Conservation (phyloP, 306 rosid genomes). For the Fagus sylvatica region DNA sequence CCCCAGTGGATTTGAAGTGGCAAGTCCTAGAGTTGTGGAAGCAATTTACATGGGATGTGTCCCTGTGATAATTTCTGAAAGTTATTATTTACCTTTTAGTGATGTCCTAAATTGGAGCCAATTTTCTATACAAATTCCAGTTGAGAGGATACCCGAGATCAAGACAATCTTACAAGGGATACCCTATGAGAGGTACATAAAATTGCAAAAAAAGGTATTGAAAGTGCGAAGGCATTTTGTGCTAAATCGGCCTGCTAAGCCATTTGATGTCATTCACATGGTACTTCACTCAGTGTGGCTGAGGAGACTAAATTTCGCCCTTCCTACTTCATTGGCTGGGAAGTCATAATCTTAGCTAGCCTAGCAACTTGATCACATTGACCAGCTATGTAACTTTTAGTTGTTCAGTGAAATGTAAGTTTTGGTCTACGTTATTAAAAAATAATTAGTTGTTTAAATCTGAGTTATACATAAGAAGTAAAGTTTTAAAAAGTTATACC, state of each 20-base stretch:
- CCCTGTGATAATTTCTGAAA: constrained; percentile 60
- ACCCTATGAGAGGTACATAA: constrained; percentile 39
- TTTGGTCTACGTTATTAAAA: too few relatives aligned
- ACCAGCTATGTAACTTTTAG: too few relatives aligned
- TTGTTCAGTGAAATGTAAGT: too few relatives aligned
- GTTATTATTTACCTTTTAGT: constrained; percentile 64
- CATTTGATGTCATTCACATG: constrained; percentile 78
- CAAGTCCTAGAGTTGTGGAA: constrained; percentile 79
- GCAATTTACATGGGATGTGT: constrained; percentile 71
- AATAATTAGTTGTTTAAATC: too few relatives aligned
- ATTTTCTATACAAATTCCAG: constrained; percentile 58
- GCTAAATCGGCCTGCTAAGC: constrained; percentile 58
- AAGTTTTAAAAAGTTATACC: too few relatives aligned
- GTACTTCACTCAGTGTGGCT: constrained; percentile 78
- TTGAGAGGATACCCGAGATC: constrained; percentile 48
- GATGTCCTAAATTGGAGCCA: constrained; percentile 72
- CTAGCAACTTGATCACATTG: neutral
- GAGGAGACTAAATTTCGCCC: constrained; percentile 47
- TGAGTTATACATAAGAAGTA: too few relatives aligned
- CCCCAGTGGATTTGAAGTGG: constrained; percentile 84
- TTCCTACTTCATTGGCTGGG: constrained; percentile 10
- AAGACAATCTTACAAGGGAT: constrained; percentile 51
- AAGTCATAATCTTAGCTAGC: neutral
- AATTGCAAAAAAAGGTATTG: constrained; percentile 44
- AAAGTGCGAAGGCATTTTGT: constrained; percentile 56